Base-by-base conservation (phyloP, 2,329 filamentous ascomycete genomes). In the Hypoxylon sp. region DNA sequence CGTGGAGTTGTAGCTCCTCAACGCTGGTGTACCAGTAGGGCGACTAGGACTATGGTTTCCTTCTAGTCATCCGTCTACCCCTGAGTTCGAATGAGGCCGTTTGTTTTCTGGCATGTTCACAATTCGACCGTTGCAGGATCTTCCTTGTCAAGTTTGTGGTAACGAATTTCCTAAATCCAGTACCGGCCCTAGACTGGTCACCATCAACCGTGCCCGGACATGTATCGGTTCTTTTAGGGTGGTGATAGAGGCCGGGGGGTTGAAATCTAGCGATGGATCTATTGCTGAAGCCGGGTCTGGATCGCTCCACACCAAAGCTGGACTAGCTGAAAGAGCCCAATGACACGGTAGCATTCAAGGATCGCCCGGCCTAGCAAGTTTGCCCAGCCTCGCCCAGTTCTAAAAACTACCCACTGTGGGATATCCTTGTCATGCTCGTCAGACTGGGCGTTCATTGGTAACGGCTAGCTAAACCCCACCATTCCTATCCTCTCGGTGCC, bases 391-490 rank as follows among this genome's bases (percentile, higher is more conserved):
- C 63, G 63, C 67, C 60, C 63, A 67, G 60, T 45, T 58, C 60
- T 58, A 11, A 32, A 47, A 41, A 55, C 41, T 45, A 55, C 16
- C 63, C 47, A 55, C 47, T 50, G 34, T 56, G 34, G 29, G 32
- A 21, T 30, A 66, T 62, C 59, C 65, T 63, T 65, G 65, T 37
- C 51, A 34, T 34, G 39, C 50, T 60, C 45, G 41, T 32, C 55
- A 56, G 41, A 19, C 48, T 45, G 54, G 43, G 47, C 50, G 57
- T 21, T 50, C 55, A 53, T 57, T 67, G 67, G 63, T 52, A 61
- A 65, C 43, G 46, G 34, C 56, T 50, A 63, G 46, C 46, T 63
- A 43, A 61, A 67, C 67, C 67, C 67, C 67, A 64, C 63, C 63
- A 69, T 60, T 69, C 41, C 56, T 34, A 58, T 45, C 57, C 32